phyloP scores from a whole-genome alignment of 768 basidiomycete genomes.

The Amanita molliuscula region DNA sequence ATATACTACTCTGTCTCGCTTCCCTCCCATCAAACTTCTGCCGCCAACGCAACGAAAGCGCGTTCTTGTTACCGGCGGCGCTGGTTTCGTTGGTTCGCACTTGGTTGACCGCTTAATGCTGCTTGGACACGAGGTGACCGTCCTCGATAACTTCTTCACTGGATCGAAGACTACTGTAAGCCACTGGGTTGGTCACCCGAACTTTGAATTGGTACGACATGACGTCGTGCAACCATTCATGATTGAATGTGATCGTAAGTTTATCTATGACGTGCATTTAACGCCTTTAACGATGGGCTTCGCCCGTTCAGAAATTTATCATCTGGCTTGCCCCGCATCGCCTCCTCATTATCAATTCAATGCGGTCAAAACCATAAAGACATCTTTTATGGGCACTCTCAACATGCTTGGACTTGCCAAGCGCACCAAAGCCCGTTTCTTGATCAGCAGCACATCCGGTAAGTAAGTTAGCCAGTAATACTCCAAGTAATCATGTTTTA shows the following conservation, averaged over 20 bases:
- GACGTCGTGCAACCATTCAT: conserved; percentile 97
- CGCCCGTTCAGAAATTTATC: conserved; percentile 75
- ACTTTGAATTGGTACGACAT: conserved; percentile 96
- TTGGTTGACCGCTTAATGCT: conserved; percentile 97
- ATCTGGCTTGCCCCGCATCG: conserved; percentile 95
- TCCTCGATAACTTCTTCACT: conserved; percentile 98
- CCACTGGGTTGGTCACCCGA: conserved; percentile 96
- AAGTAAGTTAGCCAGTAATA: conserved; percentile 13
- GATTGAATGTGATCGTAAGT: conserved; percentile 96
- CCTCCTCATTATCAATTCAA: conserved; percentile 98
- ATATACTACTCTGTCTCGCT: conserved; percentile 85
- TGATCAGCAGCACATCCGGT: conserved; percentile 94
- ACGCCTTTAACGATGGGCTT: conserved; percentile 9
- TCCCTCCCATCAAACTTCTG: conserved; percentile 87
- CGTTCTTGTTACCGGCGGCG: conserved; percentile 91
- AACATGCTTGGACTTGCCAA: conserved; percentile 99
- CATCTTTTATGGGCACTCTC: conserved; percentile 94
- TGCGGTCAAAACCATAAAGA: conserved; percentile 96
- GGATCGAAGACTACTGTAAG: conserved; percentile 95
- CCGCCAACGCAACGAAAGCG: conserved; percentile 73
- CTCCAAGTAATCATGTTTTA: conserved; percentile 8
- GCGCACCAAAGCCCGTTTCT: conserved; percentile 93
- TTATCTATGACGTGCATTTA: conserved; percentile 1
- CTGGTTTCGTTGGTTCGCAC: conserved; percentile 99
- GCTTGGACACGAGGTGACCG: conserved; percentile 94